phyloP scores from a whole-genome alignment of 176 grass and related monocot genomes.

The Stipa capillata region DNA sequence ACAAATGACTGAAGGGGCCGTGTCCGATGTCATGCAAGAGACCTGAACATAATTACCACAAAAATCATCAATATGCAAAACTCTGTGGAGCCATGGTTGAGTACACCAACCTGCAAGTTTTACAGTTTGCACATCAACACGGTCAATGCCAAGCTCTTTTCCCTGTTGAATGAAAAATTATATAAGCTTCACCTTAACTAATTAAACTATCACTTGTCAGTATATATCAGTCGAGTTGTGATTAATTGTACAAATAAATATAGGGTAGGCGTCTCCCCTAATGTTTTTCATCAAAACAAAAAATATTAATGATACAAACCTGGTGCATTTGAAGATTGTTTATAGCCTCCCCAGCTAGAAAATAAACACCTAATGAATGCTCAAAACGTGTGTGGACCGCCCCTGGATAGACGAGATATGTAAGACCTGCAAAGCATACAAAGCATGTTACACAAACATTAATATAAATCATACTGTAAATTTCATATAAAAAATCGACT shows the following conservation, averaged over 20 bases:
- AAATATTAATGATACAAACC: conserved; percentile 33
- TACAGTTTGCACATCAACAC: conserved; percentile 67
- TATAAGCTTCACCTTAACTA: background rate
- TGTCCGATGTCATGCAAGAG: conserved; percentile 94
- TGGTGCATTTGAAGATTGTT: conserved; percentile 54
- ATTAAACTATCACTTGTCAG: background rate
- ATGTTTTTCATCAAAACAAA: too few relatives aligned
- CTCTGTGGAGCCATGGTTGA: background rate
- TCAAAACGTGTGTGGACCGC: conserved; percentile 85
- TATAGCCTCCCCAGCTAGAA: conserved; percentile 57
- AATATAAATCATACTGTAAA: background rate
- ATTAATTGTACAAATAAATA: conserved; percentile 15
- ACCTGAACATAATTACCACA: conserved; percentile 34
- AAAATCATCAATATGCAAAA: conserved; percentile 4
- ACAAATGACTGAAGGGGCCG: conserved; percentile 93
- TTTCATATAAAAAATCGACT: too few relatives aligned
- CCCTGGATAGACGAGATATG: conserved; percentile 87
- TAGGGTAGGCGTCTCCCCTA: too few relatives aligned
- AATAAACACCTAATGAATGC: conserved; percentile 91
- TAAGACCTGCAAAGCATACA: conserved; percentile 57
- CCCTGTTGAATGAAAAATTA: conserved; percentile 42
- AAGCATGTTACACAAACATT: background rate
- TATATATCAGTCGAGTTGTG: conserved; percentile 6
- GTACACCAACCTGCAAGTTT: conserved; percentile 71
- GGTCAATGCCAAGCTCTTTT: conserved; percentile 63